Evolutionary conservation across 495 filamentous ascomycete species (phyloP).

Genomic region (Trichoderma reesei): DNA sequence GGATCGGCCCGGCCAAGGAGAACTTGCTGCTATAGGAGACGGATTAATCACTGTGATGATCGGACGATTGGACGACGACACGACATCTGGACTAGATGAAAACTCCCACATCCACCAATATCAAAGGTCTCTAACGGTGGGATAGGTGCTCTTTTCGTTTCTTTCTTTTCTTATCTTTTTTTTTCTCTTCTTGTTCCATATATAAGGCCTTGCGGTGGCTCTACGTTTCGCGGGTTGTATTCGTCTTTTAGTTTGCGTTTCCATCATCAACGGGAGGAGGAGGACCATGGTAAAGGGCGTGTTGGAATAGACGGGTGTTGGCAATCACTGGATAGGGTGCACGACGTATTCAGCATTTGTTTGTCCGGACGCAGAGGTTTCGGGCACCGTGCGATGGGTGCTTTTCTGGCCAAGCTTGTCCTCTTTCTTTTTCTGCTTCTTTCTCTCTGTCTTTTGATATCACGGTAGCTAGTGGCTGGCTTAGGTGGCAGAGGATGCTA

Average conservation of each 20-base stretch:
- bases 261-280: too few species aligned
- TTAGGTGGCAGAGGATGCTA: too few species aligned
- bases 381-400: not conserved
- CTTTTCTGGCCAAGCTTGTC: too few species aligned
- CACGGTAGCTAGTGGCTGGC: too few species aligned
- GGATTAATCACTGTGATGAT: slow-evolving; percentile 15
- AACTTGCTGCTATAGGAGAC: slow-evolving; percentile 9
- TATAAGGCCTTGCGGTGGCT: not conserved
- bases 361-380: not conserved
- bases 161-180: too few species aligned
- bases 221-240: not conserved
- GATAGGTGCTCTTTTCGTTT: too few species aligned
- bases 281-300: slow-evolving; percentile 1
- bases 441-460: too few species aligned
- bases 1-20: slow-evolving; percentile 11
- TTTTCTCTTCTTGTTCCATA: not conserved
- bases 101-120: not conserved
- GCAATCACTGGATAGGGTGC: slow-evolving; percentile 4
- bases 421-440: too few species aligned
- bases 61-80: slow-evolving; percentile 19
- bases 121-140: not conserved
- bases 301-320: slow-evolving; percentile 5
- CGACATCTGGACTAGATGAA: not conserved
- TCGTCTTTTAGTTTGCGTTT: not conserved
- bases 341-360: not conserved